Base-by-base conservation (phyloP, 2,329 filamentous ascomycete species). In the Microdochium bolleyi region DNA sequence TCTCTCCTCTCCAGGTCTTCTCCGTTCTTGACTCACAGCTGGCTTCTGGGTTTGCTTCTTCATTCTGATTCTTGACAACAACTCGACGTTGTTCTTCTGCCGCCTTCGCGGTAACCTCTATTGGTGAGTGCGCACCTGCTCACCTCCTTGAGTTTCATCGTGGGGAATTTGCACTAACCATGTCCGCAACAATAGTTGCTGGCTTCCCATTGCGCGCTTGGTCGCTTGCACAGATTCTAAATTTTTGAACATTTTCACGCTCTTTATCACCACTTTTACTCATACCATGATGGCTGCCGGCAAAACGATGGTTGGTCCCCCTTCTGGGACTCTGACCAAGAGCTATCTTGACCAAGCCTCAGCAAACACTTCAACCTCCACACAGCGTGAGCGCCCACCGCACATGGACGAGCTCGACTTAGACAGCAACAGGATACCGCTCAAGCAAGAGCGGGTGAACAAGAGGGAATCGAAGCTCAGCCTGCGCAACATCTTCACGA, bases 391-490 rank as follows among this genome's bases (percentile, higher is more conserved):
- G n/a, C 64, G 72, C 22, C 73, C 73, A 14, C 70, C 72, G 25
- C 63, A 73, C 56, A 61, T 71, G 5, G 21, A 46, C 30, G 59
- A 63, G 10, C 52, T 63, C 22, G 54, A 58, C 24, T 63, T 58
- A 52, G 62, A 69, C 56, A 69, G 70, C 53, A 67, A 67, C 49
- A 69, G 72, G 25, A 59, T 74, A 4, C 71, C 75, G 13, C 56
- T 78, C 53, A 73, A 74, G 37, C 57, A 65, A 8, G 70, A 71
- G 49, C 78, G 71, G 58, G 58, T 72, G 24, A 63, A 61, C 52
- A 74, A 69, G 61, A 69, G 78, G 56, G 78, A 80, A 55, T 82
- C 79, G 16, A 76, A 71, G 54, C 60, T 81, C 50, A 78, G 75
- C 3, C 62, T 82, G 49, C 70, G 76, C 51, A 75, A 67, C 56